Percentiles rank a stretch among this genome's conserved stretches.
Conservation (phyloP, 352 stramenopile species). For the Globisporangium uncinulatum region DNA sequence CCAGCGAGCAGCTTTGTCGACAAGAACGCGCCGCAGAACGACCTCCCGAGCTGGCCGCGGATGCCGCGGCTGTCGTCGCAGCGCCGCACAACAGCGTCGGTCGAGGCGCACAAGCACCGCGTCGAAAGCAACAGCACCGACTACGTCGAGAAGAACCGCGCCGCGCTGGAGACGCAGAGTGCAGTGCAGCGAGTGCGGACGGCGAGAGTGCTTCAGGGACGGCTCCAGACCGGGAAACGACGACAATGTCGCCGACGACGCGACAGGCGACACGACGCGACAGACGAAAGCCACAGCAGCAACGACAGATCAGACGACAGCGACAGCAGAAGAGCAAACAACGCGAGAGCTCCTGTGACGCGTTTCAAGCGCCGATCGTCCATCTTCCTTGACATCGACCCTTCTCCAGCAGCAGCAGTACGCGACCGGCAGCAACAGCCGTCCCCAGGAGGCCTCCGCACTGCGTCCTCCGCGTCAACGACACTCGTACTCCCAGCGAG, state of each 20-base stretch:
- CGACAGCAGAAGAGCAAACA: neutral
- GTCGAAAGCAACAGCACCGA: constrained; percentile 14
- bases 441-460: neutral
- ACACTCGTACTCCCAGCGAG: neutral
- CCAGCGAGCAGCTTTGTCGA: constrained; percentile 31
- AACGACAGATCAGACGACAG: neutral
- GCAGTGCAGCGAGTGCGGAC: constrained; percentile 17
- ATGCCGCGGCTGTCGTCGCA: constrained; percentile 27
- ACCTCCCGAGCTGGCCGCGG: constrained; percentile 37
- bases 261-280: neutral
- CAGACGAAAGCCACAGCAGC: neutral
- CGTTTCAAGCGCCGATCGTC: constrained; percentile 27
- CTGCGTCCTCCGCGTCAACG: neutral
- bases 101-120: constrained; percentile 4
- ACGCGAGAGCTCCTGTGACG: neutral
- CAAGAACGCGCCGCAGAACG: constrained; percentile 14
- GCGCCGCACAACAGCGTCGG: constrained; percentile 11
- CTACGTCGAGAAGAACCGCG: constrained; percentile 30
- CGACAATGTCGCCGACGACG: neutral
- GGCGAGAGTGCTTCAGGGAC: neutral
- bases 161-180: constrained; percentile 18
- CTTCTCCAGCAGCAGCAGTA: constrained; percentile 1
- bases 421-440: neutral
- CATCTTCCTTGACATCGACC: constrained; percentile 22
- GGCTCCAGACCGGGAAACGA: constrained; percentile 5